Evolutionary conservation across 495 filamentous ascomycete species (phyloP).

Genomic region (Chlorociboria aeruginascens): DNA sequence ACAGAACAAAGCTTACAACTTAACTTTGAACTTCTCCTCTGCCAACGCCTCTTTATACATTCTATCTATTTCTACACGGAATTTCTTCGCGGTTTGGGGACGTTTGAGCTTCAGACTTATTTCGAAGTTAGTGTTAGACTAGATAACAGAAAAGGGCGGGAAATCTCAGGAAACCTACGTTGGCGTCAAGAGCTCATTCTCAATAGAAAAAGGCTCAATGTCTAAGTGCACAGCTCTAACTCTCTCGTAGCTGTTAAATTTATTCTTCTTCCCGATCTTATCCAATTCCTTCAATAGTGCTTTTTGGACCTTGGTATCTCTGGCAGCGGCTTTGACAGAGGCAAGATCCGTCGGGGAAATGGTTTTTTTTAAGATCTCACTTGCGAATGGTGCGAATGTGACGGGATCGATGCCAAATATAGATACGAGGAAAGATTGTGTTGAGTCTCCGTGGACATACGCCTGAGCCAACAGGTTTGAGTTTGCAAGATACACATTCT

Average conservation of each 20-base stretch:
- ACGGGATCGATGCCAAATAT: slow-evolving; percentile 81
- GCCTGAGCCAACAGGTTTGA: slow-evolving; percentile 64
- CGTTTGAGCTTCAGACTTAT: slow-evolving; percentile 87
- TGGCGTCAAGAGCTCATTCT: slow-evolving; percentile 89
- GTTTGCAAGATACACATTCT: slow-evolving; percentile 83
- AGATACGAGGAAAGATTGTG: slow-evolving; percentile 71
- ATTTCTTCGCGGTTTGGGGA: slow-evolving; percentile 71
- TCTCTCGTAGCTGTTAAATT: slow-evolving; percentile 82
- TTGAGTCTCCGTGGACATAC: slow-evolving; percentile 84
- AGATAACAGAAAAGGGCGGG: neutral
- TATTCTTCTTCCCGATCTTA: slow-evolving; percentile 66
- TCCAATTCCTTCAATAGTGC: slow-evolving; percentile 74
- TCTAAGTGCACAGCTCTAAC: slow-evolving; percentile 64
- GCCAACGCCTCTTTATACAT: slow-evolving; percentile 65
- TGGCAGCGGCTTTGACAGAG: slow-evolving; percentile 51
- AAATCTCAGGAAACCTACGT: slow-evolving; percentile 54
- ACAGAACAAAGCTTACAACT: slow-evolving; percentile 25
- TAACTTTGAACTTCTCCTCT: slow-evolving; percentile 39
- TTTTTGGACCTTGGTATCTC: slow-evolving; percentile 55
- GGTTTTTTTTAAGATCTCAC: slow-evolving; percentile 55
- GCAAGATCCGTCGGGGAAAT: slow-evolving; percentile 50
- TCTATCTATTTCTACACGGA: slow-evolving; percentile 59
- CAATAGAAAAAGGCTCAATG: slow-evolving; percentile 84
- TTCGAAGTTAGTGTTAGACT: slow-evolving; percentile 2
- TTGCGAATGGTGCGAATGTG: slow-evolving; percentile 65